Conservation (phyloP, 2,329 filamentous ascomycete species). For the Pseudogymnoascus sp. region DNA sequence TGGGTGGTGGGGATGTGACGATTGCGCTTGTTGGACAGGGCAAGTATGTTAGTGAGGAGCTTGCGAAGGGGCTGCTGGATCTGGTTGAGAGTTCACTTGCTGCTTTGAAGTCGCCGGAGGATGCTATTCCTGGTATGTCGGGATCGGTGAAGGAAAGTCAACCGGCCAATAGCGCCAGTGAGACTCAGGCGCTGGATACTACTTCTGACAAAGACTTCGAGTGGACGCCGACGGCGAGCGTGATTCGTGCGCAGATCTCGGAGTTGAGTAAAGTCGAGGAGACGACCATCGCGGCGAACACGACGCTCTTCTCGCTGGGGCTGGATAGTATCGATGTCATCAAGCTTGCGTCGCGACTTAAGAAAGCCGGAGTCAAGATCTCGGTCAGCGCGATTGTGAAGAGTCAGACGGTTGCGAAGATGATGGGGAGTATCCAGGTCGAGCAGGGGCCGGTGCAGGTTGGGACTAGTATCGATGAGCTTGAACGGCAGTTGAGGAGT, state of each 20-base stretch:
- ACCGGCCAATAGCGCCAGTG: background rate
- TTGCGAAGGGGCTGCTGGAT: background rate
- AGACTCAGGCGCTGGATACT: background rate
- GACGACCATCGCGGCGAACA: conserved; percentile 44
- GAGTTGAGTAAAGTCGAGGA: conserved; percentile 46
- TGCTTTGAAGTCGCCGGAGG: background rate
- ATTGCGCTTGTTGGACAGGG: background rate
- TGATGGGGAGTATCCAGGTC: conserved; percentile 33
- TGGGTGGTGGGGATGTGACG: background rate
- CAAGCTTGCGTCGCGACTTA: conserved; percentile 68
- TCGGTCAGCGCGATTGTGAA: conserved; percentile 72
- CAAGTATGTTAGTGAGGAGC: background rate
- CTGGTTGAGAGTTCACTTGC: background rate
- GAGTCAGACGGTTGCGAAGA: conserved; percentile 56
- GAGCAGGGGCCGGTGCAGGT: background rate
- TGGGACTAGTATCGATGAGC: conserved; percentile 16
- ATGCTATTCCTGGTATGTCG: background rate
- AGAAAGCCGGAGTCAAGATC: conserved; percentile 48
- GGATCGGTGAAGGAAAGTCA: background rate
- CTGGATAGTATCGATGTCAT: conserved; percentile 90
- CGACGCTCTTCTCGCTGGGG: conserved; percentile 71
- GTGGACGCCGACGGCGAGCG: conserved; percentile 48
- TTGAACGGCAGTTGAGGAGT: conserved; percentile 27
- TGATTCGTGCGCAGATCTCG: conserved; percentile 55
- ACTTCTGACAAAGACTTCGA: conserved; percentile 33